Conservation (phyloP, 2,329 filamentous ascomycete species). For the Aspergillus flavus region DNA sequence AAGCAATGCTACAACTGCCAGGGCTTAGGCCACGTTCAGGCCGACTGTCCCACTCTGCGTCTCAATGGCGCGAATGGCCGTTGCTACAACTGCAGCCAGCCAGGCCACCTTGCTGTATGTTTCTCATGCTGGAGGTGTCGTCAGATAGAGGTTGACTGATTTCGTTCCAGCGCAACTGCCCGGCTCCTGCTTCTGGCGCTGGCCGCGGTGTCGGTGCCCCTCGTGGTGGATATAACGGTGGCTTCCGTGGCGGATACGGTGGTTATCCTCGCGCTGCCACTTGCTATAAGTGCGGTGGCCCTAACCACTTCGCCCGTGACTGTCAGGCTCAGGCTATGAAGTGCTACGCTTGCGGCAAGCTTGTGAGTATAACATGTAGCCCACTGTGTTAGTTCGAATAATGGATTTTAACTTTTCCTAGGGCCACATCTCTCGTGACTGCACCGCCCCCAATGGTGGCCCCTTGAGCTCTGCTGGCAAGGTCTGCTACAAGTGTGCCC, state of each 20-base stretch:
- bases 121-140: not conserved
- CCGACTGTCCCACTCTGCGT: conserved; percentile 95
- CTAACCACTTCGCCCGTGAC: conserved; percentile 97
- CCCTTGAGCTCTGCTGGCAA: conserved; percentile 95
- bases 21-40: conserved; percentile 96
- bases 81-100: conserved; percentile 95
- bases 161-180: conserved; percentile 71
- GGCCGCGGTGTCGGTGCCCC: conserved; percentile 66
- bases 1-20: conserved; percentile 99
- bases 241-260: conserved; percentile 73
- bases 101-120: conserved; percentile 86
- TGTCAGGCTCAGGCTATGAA: conserved; percentile 99
- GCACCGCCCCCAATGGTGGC: conserved; percentile 93
- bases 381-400: not conserved
- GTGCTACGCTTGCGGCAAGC: conserved; percentile 95
- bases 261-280: conserved; percentile 59
- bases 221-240: conserved; percentile 66
- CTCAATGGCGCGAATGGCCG: conserved; percentile 82
- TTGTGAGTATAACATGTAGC: conserved; percentile 47
- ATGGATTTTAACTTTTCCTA: conserved; percentile 20
- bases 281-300: conserved; percentile 74
- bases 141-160: not conserved
- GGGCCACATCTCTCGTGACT: conserved; percentile 91
- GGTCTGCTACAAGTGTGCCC: conserved; percentile 97
- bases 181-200: conserved; percentile 67